These are phyloP conservation scores for Tothia fuscella DNA, from an alignment of 2,329 filamentous ascomycete genomes.

Conservation along the genomic window DNA sequence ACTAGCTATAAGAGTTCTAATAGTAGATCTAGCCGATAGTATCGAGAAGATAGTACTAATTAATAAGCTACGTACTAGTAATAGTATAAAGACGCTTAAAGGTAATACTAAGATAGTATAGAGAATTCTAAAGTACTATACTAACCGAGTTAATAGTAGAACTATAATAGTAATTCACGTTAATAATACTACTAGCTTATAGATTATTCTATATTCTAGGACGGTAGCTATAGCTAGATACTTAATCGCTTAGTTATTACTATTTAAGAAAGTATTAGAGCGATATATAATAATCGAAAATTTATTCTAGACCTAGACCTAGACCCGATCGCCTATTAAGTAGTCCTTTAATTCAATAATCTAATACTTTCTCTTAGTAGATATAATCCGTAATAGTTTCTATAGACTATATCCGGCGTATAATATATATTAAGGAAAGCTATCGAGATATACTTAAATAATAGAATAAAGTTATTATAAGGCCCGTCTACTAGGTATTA, in stretches of 20 bases:
- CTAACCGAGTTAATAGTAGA: slow-evolving; percentile 10
- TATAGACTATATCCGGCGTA: slow-evolving; percentile 1
- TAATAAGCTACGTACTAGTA: slow-evolving; percentile 7
- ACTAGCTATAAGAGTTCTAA: slow-evolving; percentile 8
- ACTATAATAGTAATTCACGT: slow-evolving; percentile 10
- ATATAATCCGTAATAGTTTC: slow-evolving; percentile 10
- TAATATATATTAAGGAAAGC: slow-evolving; percentile 1
- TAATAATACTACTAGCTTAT: slow-evolving; percentile 9
- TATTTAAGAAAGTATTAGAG: not conserved
- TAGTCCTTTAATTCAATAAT: not conserved
- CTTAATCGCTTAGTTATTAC: not conserved
- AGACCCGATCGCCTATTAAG: too few relatives aligned
- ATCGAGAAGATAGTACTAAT: slow-evolving; percentile 8
- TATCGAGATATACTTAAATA: not conserved
- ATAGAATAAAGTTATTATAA: too few relatives aligned
- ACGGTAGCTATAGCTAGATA: too few relatives aligned
- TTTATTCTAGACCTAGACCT: too few relatives aligned
- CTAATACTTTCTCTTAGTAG: slow-evolving; percentile 9
- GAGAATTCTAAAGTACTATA: slow-evolving; percentile 8
- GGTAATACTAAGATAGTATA: slow-evolving; percentile 9
- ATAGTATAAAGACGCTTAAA: slow-evolving; percentile 9
- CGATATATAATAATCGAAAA: not conserved
- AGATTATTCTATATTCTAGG: slow-evolving; percentile 8
- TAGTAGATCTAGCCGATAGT: slow-evolving; percentile 9
- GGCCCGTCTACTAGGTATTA: not conserved